Evolutionary conservation across 1,284 basidiomycete genomes (phyloP), one percentile per base, ranked within the genome.

Genomic region (Trichosporon ovoides): DNA sequence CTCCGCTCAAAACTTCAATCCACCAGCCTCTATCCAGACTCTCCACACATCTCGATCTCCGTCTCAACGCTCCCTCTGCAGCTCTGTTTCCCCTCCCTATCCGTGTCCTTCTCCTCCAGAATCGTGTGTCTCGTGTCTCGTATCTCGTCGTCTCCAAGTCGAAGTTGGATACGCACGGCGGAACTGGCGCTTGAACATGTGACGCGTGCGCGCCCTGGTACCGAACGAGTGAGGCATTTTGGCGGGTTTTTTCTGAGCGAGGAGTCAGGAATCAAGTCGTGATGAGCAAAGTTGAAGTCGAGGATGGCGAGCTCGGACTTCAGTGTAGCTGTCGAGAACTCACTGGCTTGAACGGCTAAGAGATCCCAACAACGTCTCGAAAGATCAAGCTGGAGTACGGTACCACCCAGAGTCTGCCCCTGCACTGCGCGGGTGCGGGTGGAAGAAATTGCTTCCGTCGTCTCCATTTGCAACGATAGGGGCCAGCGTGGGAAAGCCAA

Each of bases 171-270:
- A 78, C 83, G 71, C 77, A 92, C 91, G 85, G 84, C 94, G 94
- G 87, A 96, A 95, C 75, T 86, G 87, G 81, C 89, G 84, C 86
- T 89, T 93, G 89, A 98, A 98, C 91, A 98, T 96, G 83, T 97
- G 83, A 86, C 95, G 93, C 85, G 95, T 98, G 73, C 95, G 92
- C 87, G 94, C 94, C 79, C 94, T 87, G 85, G 95, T 92, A 92
- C 95, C 95, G 84, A 88, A 97, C 63, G 94, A 97, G 91, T 98
- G 91, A 83, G 95, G 93, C 94, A 97, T 98, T 78, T 86, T 87
- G 85, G 83, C 74, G 80, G 64, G 38, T 81, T 86, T 48, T 72
- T 52, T 53, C 22, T 43, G 37, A 13, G n/a, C 16, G 22, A 4
- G 20, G 20, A 6, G 57, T 53, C 46, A 31, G 49, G n/a, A 19